Evolutionary conservation across 345 rosid genomes (phyloP).

Genomic region (Dipteronia dyeriana): DNA sequence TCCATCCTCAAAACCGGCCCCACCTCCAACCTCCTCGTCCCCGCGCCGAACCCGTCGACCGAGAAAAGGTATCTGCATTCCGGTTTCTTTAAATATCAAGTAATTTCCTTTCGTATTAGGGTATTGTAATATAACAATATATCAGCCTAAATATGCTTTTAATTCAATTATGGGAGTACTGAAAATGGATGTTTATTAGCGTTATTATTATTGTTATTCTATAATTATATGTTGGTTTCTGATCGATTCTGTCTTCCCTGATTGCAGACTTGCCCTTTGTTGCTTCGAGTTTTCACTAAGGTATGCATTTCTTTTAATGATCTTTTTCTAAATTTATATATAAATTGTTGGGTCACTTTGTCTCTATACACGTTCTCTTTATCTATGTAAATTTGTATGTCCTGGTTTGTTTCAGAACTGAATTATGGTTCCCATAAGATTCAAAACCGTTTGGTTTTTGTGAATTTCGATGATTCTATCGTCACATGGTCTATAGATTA

Average conservation of each 20-base stretch:
- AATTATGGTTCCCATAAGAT: not conserved
- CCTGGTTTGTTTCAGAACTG: not conserved
- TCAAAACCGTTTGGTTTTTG: not conserved
- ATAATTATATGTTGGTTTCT: not conserved
- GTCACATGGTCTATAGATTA: not conserved
- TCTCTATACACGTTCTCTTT: not conserved
- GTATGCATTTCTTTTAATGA: constrained; percentile 33
- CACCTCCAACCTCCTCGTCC: constrained; percentile 36
- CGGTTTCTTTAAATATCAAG: not conserved
- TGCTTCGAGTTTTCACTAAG: constrained; percentile 96
- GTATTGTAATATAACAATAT: constrained; percentile 2
- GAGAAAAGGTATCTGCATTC: constrained; percentile 60
- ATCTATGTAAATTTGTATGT: no score
- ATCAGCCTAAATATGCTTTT: not conserved
- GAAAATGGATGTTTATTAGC: not conserved
- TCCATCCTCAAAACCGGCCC: constrained; percentile 3
- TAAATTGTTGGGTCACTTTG: not conserved
- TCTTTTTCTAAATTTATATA: not conserved
- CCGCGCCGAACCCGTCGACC: constrained; percentile 76
- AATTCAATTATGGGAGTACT: not conserved
- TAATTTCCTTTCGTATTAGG: constrained; percentile 18
- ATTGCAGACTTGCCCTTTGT: constrained; percentile 82
- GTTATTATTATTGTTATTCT: not conserved
- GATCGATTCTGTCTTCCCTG: not conserved
- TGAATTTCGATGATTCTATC: not conserved